Evolutionary conservation across 1,284 basidiomycete species (phyloP).

Genomic region (Leccinum griseonigrum): DNA sequence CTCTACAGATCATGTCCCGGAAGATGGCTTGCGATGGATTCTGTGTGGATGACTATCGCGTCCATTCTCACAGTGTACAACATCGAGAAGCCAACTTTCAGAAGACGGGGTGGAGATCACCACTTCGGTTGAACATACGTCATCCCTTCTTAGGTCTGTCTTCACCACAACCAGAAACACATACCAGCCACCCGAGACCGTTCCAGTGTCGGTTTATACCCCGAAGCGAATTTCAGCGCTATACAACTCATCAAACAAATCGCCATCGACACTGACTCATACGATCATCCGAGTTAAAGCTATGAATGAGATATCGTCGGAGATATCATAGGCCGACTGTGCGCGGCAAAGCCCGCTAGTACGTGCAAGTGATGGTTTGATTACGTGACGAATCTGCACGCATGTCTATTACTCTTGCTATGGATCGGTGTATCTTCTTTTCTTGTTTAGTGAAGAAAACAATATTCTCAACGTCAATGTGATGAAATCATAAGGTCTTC

Average conservation of each 20-base stretch:
- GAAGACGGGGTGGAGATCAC: slow-evolving; percentile 41
- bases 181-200: slow-evolving; percentile 42
- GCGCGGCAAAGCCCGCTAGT: no score
- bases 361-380: no score
- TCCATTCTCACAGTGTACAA: slow-evolving; percentile 43
- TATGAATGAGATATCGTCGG: not conserved
- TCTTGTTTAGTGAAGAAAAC: no score
- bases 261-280: not conserved
- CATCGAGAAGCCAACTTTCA: slow-evolving; percentile 39
- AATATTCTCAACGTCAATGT: no score
- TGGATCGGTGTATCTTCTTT: no score
- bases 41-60: slow-evolving; percentile 47
- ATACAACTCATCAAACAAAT: slow-evolving; percentile 18
- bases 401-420: no score
- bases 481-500: no score
- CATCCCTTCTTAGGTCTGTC: slow-evolving; percentile 42
- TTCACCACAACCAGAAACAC: slow-evolving; percentile 9
- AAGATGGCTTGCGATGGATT: slow-evolving; percentile 44
- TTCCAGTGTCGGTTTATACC: slow-evolving; percentile 43
- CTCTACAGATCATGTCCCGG: slow-evolving; percentile 45
- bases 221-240: slow-evolving; percentile 33
- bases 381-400: no score
- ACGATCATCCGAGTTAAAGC: not conserved
- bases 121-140: slow-evolving; percentile 40
- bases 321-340: no score